Conservation (phyloP, 208 protist species). For the Angomonas deanei region DNA sequence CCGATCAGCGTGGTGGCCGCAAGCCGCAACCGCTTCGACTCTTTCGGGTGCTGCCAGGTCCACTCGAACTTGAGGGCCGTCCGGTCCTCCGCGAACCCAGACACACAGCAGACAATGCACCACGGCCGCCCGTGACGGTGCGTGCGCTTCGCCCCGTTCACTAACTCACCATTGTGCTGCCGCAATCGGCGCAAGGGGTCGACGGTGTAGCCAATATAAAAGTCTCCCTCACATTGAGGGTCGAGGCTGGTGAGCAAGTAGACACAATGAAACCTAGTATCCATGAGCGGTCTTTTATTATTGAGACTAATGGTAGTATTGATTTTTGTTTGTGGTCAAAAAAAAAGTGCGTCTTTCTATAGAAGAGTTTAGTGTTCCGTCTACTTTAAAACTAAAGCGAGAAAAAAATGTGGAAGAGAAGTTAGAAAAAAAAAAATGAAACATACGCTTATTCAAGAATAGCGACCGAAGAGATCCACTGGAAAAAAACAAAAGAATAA, state of each 20-base stretch:
- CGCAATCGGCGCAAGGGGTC: constrained; percentile 88
- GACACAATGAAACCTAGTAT: constrained; percentile 87
- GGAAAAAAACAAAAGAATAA: background rate
- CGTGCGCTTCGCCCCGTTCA: constrained; percentile 84
- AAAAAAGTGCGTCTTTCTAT: constrained; percentile 1
- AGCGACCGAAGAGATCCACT: background rate
- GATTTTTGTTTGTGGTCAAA: background rate
- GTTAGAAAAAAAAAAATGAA: background rate
- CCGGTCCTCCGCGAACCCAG: constrained; percentile 88
- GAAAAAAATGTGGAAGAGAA: constrained; percentile 4
- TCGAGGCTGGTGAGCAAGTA: constrained; percentile 86
- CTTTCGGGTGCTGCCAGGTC: constrained; percentile 89
- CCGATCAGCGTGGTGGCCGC: constrained; percentile 8
- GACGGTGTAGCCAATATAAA: constrained; percentile 94
- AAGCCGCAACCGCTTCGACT: constrained; percentile 30
- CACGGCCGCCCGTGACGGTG: constrained; percentile 80
- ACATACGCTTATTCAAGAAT: background rate
- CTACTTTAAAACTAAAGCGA: constrained; percentile 1
- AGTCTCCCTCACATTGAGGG: constrained; percentile 45
- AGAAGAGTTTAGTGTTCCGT: constrained; percentile 7
- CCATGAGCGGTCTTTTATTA: constrained; percentile 45
- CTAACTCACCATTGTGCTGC: constrained; percentile 94
- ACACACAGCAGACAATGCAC: constrained; percentile 87
- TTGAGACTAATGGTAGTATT: constrained; percentile 2
- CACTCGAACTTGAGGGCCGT: constrained; percentile 94